Conservation (phyloP, 371 early-diverging fungal species). For the Sporodiniella umbellata region DNA sequence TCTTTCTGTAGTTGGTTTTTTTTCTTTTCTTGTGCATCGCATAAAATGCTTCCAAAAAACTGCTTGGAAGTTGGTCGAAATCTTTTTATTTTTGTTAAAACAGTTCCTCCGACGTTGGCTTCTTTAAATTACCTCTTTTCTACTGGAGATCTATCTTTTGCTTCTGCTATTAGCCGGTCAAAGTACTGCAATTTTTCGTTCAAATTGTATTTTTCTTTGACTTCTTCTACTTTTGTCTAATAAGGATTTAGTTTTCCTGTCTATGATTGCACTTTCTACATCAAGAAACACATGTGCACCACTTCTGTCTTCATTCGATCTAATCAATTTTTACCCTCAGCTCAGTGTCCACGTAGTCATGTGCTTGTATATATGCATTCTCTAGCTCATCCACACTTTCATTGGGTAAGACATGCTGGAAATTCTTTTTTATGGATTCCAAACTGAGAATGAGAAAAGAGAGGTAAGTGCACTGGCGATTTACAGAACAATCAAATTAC, state of each 20-base stretch:
- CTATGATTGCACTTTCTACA: no score
- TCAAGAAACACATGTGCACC: no score
- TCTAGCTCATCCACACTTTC: constrained; percentile 1
- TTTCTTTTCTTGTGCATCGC: neutral
- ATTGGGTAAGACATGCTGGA: neutral
- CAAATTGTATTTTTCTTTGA: neutral
- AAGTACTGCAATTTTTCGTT: neutral
- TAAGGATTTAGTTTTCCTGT: neutral
- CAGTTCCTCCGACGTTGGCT: no score
- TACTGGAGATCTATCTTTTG: neutral
- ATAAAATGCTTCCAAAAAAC: neutral
- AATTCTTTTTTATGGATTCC: neutral
- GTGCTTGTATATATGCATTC: neutral
- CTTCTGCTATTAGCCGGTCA: neutral
- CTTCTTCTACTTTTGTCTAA: neutral
- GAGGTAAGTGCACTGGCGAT: neutral
- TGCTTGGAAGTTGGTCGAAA: neutral
- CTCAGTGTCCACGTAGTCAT: neutral
- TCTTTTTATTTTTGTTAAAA: neutral
- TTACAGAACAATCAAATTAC: neutral
- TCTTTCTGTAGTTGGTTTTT: neutral
- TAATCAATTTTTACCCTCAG: neutral
- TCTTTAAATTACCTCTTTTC: neutral
- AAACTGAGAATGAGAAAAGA: neutral
- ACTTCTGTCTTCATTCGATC: no score